phyloP scores from a whole-genome alignment of 2,329 filamentous ascomycete genomes.

The Penicillium sp. region DNA sequence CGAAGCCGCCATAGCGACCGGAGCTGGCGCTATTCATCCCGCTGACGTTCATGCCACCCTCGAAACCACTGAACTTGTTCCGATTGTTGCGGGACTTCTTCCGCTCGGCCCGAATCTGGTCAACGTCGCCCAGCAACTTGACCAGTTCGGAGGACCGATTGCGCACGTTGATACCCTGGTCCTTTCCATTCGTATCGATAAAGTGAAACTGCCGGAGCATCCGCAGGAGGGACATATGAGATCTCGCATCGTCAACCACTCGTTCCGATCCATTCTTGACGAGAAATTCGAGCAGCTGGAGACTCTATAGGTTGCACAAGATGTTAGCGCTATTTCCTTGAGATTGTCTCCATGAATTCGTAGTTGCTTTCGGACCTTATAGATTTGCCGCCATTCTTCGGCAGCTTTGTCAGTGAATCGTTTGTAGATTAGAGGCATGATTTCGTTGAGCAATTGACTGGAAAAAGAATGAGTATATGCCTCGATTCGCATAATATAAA shows the following conservation, averaged over 20 bases:
- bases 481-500: conserved; percentile 8
- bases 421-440: conserved; percentile 99
- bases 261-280: conserved; percentile 98
- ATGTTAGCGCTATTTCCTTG: conserved; percentile 1
- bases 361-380: conserved; percentile 68
- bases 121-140: conserved; percentile 81
- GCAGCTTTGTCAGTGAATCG: conserved; percentile 98
- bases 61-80: conserved; percentile 94
- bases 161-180: conserved; percentile 96
- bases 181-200: conserved; percentile 95
- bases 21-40: conserved; percentile 56
- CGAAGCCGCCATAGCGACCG: conserved; percentile 84
- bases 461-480: conserved; percentile 15
- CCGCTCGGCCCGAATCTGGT: conserved; percentile 59
- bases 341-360: not conserved
- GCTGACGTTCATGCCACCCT: conserved; percentile 72
- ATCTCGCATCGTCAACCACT: conserved; percentile 94
- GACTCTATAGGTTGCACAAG: conserved; percentile 50
- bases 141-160: conserved; percentile 95
- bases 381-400: conserved; percentile 99
- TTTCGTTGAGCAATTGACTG: conserved; percentile 95
- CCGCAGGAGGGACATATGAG: conserved; percentile 91
- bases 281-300: conserved; percentile 94
- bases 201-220: conserved; percentile 99
- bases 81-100: conserved; percentile 92